Conservation (phyloP, 495 filamentous ascomycete species). For the Pseudevernia furfuracea region DNA sequence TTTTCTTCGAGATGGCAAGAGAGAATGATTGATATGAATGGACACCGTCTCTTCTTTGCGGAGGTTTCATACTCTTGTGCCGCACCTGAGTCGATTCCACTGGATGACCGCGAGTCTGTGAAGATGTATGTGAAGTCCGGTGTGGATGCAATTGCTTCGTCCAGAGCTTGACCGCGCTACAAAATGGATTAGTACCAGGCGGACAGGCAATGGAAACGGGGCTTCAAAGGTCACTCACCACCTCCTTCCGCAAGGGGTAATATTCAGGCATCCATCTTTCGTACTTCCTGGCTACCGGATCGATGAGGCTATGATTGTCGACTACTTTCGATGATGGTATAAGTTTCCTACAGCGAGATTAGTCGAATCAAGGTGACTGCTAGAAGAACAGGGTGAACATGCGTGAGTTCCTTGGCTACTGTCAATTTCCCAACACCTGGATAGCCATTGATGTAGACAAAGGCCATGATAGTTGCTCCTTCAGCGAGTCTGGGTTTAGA, state of each 20-base stretch:
- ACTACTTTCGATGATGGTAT: slow-evolving; percentile 6
- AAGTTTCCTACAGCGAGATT: not conserved
- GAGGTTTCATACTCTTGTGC: slow-evolving; percentile 1
- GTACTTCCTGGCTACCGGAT: slow-evolving; percentile 11
- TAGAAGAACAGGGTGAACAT: too few relatives aligned
- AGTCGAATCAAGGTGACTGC: not conserved
- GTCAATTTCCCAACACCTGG: slow-evolving; percentile 15
- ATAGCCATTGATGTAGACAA: slow-evolving; percentile 16
- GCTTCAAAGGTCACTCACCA: not conserved
- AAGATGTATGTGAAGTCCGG: slow-evolving; percentile 8
- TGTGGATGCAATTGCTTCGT: slow-evolving; percentile 1
- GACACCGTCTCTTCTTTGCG: not conserved
- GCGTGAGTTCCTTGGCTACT: slow-evolving; percentile 4
- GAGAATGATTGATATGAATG: slow-evolving; percentile 13
- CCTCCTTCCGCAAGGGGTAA: not conserved
- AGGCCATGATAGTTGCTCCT: not conserved
- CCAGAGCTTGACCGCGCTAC: slow-evolving; percentile 4
- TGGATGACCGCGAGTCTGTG: slow-evolving; percentile 8
- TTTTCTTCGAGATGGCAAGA: slow-evolving; percentile 11
- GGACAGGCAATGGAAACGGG: not conserved
- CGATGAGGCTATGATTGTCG: slow-evolving; percentile 16
- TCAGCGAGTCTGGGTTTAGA: not conserved
- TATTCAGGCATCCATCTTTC: slow-evolving; percentile 13
- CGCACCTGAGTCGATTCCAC: not conserved
- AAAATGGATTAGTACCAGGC: not conserved